Evolutionary conservation across 495 filamentous ascomycete species (phyloP).

Genomic region (Cercophora samala): DNA sequence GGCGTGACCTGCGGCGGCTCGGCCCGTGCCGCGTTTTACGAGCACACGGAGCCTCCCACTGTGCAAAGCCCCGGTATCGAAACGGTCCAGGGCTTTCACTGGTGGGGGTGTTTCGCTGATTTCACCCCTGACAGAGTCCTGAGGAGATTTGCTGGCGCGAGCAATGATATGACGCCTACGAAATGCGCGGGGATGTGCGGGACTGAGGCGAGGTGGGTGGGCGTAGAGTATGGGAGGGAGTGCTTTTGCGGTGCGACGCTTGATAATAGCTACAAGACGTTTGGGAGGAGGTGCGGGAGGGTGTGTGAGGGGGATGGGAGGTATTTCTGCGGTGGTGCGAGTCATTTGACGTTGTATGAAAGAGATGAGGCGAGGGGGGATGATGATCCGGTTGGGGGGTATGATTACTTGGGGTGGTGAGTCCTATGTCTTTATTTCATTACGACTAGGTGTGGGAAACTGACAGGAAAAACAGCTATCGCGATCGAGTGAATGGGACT

Average conservation of each 20-base stretch:
- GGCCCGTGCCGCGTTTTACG: background rate
- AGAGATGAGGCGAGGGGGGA: background rate
- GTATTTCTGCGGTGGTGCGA: background rate
- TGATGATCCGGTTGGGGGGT: slow-evolving; percentile 2
- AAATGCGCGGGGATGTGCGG: background rate
- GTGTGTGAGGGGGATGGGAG: slow-evolving; percentile 1
- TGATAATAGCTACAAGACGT: background rate
- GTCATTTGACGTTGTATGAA: slow-evolving; percentile 3
- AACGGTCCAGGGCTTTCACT: background rate
- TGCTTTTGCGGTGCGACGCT: slow-evolving; percentile 3
- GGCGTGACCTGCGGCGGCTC: slow-evolving; percentile 5
- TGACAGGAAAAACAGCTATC: slow-evolving; percentile 1
- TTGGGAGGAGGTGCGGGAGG: background rate
- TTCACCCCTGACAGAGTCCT: background rate
- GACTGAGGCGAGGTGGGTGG: background rate
- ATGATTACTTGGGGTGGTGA: slow-evolving; percentile 6
- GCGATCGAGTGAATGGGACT: background rate
- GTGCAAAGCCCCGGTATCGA: background rate
- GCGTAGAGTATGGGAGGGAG: slow-evolving; percentile 7
- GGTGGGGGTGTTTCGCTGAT: background rate
- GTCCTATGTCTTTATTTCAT: background rate
- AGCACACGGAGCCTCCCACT: background rate
- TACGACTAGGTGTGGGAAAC: background rate
- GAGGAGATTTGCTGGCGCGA: background rate
- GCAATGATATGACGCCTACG: slow-evolving; percentile 5